Percentiles rank a stretch among this genome's conserved stretches.
Evolutionary conservation across 257 asterid genomes (phyloP).

Genomic region (Marsdenia floribunda): DNA sequence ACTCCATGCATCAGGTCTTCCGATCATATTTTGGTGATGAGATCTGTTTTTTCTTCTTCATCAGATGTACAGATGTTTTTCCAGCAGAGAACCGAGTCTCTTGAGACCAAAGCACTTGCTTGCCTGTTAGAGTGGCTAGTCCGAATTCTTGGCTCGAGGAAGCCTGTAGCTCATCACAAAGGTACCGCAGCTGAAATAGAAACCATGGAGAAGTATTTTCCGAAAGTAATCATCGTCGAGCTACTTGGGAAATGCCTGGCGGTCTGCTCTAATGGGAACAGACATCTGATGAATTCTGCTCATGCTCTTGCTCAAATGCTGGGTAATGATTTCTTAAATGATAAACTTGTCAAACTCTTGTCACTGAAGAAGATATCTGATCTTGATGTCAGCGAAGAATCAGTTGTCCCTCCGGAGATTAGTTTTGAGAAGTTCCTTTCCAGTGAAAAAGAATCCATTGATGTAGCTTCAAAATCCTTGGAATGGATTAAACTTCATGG

Average conservation of each 20-base stretch:
- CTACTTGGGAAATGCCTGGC: slow-evolving; percentile 59
- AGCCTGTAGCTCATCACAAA: slow-evolving; percentile 15
- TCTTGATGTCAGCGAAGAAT: slow-evolving; percentile 13
- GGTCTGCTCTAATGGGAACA: slow-evolving; percentile 39
- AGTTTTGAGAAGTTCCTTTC: slow-evolving; percentile 26
- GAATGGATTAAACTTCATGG: slow-evolving; percentile 16
- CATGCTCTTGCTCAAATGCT: slow-evolving; percentile 43
- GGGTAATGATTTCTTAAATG: slow-evolving; percentile 39
- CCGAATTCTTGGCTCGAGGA: slow-evolving; percentile 34
- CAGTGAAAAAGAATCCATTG: slow-evolving; percentile 28
- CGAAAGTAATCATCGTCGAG: slow-evolving; percentile 34
- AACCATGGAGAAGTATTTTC: slow-evolving; percentile 22
- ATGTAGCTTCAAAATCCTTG: too few species aligned
- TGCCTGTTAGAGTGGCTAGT: slow-evolving; percentile 52
- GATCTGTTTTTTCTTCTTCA: slow-evolving; percentile 20
- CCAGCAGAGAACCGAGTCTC: slow-evolving; percentile 24
- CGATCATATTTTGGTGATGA: background rate
- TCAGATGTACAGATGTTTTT: slow-evolving; percentile 37
- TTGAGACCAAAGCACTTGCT: slow-evolving; percentile 32
- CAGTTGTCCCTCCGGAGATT: slow-evolving; percentile 11
- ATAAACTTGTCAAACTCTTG: slow-evolving; percentile 57
- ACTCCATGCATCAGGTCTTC: background rate
- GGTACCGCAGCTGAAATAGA: slow-evolving; percentile 31
- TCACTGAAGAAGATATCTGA: slow-evolving; percentile 19
- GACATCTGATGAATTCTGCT: slow-evolving; percentile 38